Percentiles rank a stretch among this genome's conserved stretches.
These are phyloP conservation scores for Colletotrichum tabaci DNA, from an alignment of 2,329 filamentous ascomycete genomes.

Conservation along the genomic window DNA sequence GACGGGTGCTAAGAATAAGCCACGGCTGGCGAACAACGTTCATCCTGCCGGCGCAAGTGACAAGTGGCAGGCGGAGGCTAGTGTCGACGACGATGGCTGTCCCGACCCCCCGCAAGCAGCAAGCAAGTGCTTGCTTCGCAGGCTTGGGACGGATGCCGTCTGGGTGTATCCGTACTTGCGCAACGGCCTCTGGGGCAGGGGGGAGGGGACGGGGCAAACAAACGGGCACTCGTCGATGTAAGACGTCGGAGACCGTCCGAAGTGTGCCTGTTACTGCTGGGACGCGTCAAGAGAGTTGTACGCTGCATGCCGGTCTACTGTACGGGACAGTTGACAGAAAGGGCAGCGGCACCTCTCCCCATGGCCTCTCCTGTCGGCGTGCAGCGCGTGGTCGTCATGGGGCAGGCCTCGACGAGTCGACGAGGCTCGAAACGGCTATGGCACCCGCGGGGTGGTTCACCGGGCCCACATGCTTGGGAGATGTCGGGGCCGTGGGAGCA, in stretches of 20 bases:
- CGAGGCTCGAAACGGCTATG: constrained; percentile 19
- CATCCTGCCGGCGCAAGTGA: constrained; percentile 31
- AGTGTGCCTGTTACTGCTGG: constrained; percentile 14
- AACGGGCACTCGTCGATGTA: constrained; percentile 8
- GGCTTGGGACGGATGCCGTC: constrained; percentile 1
- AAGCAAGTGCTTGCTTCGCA: background rate
- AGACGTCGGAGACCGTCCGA: constrained; percentile 35
- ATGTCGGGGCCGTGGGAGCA: constrained; percentile 31
- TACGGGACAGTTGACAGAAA: background rate
- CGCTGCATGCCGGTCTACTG: background rate
- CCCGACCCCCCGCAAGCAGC: constrained; percentile 24
- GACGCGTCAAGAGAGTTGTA: constrained; percentile 14
- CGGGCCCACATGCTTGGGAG: constrained; percentile 32
- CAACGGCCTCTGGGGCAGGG: constrained; percentile 11
- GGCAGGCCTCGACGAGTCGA: constrained; percentile 17
- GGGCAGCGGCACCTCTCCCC: no score
- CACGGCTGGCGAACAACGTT: constrained; percentile 34
- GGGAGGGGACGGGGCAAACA: background rate
- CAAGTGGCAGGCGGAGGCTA: constrained; percentile 33
- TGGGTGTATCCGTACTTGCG: background rate
- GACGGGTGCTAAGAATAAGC: constrained; percentile 40
- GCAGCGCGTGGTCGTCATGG: background rate
- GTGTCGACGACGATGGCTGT: constrained; percentile 20
- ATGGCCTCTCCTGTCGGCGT: no score
- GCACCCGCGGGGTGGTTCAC: constrained; percentile 22